A percentile compares a stretch with the other conserved stretches of the same genome.
Conservation (phyloP, 768 basidiomycete genomes). For the Hydnomerulius pinastri region DNA sequence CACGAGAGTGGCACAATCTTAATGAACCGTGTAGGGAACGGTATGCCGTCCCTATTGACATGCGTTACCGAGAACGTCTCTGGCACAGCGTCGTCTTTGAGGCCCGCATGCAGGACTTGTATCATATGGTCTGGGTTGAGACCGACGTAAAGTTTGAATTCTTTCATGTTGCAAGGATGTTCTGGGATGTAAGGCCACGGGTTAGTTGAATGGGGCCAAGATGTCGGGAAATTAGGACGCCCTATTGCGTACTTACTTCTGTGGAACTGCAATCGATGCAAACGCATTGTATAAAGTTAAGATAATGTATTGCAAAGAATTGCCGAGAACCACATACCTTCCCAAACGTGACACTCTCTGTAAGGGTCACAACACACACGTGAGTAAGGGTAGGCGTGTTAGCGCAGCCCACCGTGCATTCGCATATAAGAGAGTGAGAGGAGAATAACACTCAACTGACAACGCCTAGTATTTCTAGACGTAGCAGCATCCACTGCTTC, state of each 20-base stretch:
- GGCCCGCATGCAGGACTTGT: constrained; percentile 60
- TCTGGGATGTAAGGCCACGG: constrained; percentile 40
- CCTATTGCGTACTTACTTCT: constrained; percentile 22
- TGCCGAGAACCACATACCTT: constrained; percentile 50
- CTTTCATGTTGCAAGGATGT: constrained; percentile 85
- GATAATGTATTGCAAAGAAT: constrained; percentile 13
- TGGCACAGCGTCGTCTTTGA: constrained; percentile 64
- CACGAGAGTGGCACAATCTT: constrained; percentile 79
- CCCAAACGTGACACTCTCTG: constrained; percentile 78
- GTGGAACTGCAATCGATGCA: constrained; percentile 21
- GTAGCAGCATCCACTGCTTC: constrained; percentile 73
- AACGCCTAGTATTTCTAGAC: constrained; percentile 57
- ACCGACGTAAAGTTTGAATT: constrained; percentile 74
- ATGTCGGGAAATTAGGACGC: neutral
- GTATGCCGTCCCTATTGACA: constrained; percentile 54
- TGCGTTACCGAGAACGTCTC: constrained; percentile 67
- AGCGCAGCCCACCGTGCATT: neutral
- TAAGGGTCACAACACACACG: neutral
- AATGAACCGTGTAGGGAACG: constrained; percentile 66
- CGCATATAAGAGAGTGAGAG: neutral
- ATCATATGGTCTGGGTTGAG: constrained; percentile 64
- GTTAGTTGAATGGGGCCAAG: constrained; percentile 3
- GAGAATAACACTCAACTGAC: constrained; percentile 56
- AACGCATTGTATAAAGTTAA: neutral
- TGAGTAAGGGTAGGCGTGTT: constrained; percentile 7